A percentile compares a stretch with the other conserved stretches of the same genome.
Conservation (phyloP, 805 yeast genomes). For the Ascoidea rubescens region DNA sequence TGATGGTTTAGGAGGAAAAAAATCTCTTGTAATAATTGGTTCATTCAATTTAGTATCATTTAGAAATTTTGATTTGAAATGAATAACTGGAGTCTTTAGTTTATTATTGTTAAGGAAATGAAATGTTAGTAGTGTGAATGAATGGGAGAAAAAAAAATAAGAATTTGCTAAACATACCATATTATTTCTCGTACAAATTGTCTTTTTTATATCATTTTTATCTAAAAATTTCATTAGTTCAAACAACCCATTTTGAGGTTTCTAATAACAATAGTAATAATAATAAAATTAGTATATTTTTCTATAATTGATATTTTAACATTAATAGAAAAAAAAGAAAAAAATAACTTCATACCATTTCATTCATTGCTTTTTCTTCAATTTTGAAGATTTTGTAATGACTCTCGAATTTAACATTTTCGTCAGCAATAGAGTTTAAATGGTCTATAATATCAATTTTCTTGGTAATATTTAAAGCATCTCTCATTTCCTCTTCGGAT, state of each 20-base stretch:
- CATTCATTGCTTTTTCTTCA: conserved; percentile 49
- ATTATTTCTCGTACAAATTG: conserved; percentile 53
- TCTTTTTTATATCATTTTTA: conserved; percentile 23
- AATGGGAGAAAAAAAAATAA: neutral
- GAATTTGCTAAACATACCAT: conserved; percentile 8
- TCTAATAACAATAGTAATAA: neutral
- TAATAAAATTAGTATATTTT: too few relatives aligned
- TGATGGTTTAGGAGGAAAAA: conserved; percentile 55
- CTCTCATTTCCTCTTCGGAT: conserved; percentile 38
- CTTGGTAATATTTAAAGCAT: conserved; percentile 35
- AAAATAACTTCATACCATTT: conserved; percentile 22
- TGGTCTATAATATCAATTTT: conserved; percentile 38
- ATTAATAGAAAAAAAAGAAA: too few relatives aligned
- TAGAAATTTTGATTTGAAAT: conserved; percentile 31
- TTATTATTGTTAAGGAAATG: conserved; percentile 7
- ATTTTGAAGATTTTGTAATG: conserved; percentile 31
- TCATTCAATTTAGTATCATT: conserved; percentile 23
- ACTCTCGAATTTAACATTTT: conserved; percentile 25
- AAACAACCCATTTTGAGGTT: conserved; percentile 31
- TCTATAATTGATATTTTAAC: too few relatives aligned
- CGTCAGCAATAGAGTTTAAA: conserved; percentile 28
- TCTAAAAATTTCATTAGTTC: conserved; percentile 23
- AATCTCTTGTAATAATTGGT: conserved; percentile 48
- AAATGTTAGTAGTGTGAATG: neutral
- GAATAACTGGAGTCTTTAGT: conserved; percentile 30